phyloP scores from a whole-genome alignment of 352 stramenopile species.

The Phytophthora capsici region DNA sequence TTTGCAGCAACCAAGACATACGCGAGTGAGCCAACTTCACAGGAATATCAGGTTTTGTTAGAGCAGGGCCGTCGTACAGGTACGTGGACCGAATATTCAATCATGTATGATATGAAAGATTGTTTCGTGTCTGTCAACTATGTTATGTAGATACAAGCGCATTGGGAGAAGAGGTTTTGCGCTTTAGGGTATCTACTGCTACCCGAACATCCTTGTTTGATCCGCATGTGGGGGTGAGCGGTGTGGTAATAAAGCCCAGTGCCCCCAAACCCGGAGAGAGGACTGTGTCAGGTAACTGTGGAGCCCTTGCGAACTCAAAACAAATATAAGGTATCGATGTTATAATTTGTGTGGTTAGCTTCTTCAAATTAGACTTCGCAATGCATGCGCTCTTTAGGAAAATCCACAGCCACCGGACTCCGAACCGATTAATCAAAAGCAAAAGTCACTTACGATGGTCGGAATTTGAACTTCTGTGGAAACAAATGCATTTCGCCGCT shows the following conservation, averaged over 20 bases:
- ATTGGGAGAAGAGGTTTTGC: no score
- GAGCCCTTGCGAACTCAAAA: background rate
- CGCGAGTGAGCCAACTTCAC: no score
- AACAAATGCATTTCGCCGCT: background rate
- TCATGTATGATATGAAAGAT: no score
- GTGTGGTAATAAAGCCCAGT: no score
- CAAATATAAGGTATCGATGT: background rate
- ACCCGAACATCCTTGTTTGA: no score
- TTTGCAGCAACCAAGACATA: no score
- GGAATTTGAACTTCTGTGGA: background rate
- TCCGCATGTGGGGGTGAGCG: conserved; percentile 1
- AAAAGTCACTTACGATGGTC: background rate
- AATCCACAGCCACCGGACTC: background rate
- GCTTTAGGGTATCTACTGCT: no score
- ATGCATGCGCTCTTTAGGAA: conserved; percentile 1
- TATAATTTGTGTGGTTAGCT: background rate
- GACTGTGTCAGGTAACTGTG: background rate
- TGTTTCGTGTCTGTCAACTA: no score
- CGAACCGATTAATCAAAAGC: conserved; percentile 3
- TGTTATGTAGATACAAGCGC: no score
- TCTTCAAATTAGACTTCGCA: conserved; percentile 1
- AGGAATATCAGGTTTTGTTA: no score
- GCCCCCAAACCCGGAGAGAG: conserved; percentile 1
- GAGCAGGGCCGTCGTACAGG: no score
- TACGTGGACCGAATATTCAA: no score